phyloP scores from a whole-genome alignment of 345 rosid genomes.

The Corchorus capsularis region DNA sequence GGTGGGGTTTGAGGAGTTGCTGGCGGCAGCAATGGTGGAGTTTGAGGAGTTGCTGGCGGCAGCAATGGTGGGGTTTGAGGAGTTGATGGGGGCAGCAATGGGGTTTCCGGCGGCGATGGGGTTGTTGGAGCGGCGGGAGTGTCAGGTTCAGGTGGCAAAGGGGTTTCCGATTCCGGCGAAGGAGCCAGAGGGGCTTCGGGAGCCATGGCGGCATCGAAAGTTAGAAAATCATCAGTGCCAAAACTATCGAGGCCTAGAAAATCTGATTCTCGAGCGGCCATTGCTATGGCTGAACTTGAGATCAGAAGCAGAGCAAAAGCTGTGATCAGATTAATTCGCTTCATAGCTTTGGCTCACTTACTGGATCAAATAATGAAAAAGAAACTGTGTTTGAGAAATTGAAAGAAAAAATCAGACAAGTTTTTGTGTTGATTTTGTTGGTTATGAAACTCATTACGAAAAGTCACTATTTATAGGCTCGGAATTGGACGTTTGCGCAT shows the following conservation, averaged over 20 bases:
- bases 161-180: not conserved
- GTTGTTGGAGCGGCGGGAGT: not conserved
- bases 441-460: not conserved
- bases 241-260: not conserved
- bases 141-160: not conserved
- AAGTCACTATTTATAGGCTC: not conserved
- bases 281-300: not conserved
- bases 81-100: not conserved
- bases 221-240: not conserved
- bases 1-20: not conserved
- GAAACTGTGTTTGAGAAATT: not conserved
- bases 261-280: not conserved
- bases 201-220: not conserved
- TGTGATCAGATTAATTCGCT: not conserved
- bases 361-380: not conserved
- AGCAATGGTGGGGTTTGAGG: not conserved
- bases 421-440: not conserved
- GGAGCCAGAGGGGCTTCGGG: not conserved
- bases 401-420: not conserved
- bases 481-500: not conserved
- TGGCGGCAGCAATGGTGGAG: not conserved
- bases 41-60: not conserved
- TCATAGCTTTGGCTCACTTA: not conserved
- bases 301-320: not conserved
- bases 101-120: not conserved